These are phyloP conservation scores for Puccinia polysora DNA, from an alignment of 1,284 basidiomycete genomes.

Conservation along the genomic window DNA sequence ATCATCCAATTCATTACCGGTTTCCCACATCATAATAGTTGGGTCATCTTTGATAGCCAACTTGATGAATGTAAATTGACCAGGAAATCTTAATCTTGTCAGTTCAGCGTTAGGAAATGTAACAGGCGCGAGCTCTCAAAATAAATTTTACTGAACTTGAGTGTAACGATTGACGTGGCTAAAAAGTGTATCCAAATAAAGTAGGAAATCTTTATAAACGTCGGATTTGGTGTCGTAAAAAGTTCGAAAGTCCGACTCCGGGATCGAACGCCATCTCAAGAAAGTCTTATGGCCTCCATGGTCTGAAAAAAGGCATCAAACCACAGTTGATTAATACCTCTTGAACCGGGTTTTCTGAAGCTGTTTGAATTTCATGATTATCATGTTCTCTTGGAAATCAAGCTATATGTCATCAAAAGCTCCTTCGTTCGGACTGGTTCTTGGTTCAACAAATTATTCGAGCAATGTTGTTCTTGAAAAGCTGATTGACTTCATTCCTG, in stretches of 20 bases:
- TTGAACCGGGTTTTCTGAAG: too few species aligned
- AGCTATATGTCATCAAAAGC: too few species aligned
- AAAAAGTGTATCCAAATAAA: conserved; percentile 27
- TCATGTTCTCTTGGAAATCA: too few species aligned
- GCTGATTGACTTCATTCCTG: too few species aligned
- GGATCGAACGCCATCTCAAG: conserved; percentile 24
- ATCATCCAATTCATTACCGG: conserved; percentile 54
- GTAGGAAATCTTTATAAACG: conserved; percentile 30
- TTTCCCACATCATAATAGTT: conserved; percentile 53
- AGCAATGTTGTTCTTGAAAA: too few species aligned
- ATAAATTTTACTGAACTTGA: conserved; percentile 20
- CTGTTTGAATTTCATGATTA: too few species aligned
- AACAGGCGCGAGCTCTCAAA: too few species aligned
- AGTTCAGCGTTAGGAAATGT: too few species aligned
- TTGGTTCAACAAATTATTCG: too few species aligned
- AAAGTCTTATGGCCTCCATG: conserved; percentile 36
- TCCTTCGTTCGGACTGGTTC: too few species aligned
- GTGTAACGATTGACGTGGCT: conserved; percentile 22
- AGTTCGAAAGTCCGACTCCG: conserved; percentile 11
- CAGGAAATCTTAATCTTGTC: too few species aligned
- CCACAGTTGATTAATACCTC: not conserved
- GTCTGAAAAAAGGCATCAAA: not conserved
- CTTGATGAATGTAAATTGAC: not conserved
- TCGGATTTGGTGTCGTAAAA: conserved; percentile 38
- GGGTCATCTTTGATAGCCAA: conserved; percentile 51